Base-by-base conservation (phyloP, 1,284 basidiomycete species). In the Pulchroboletus neoregius region DNA sequence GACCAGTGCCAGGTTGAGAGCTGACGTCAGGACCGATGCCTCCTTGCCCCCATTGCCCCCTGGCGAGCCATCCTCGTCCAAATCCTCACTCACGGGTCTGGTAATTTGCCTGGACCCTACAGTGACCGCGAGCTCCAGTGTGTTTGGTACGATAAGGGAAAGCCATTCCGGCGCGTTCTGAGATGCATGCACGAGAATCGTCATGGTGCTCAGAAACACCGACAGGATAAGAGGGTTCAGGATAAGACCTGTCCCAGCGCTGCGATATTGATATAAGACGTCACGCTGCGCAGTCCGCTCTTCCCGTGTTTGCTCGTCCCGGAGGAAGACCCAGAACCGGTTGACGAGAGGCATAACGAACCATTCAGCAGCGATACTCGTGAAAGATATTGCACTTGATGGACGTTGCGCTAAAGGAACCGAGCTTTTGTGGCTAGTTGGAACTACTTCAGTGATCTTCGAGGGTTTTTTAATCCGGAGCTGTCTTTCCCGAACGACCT, bases 341-440 rank as follows among this genome's bases (percentile, higher is more conserved):
- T 92, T 89, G 63, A 97, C 78, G 26, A 97, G 71, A 0, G 95
- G 95, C 45, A 86, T 80, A 43, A 96, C 78, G 67, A 95, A 96
- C 65, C 70, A 84, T 60, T 92, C 90, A 1, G 87, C 87, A 0
- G 91, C 91, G 22, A 95, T 70, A 37, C 80, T 74, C n/a, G 79
- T 82, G 68, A 87, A 94, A 0, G 75, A 70, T 32, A 58, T 71
- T 66, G 36, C 49, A 48, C 10, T 55, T 40, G 38, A 60, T 48
- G 47, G 59, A 38, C n/a, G 60, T 30, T 40, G 55, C n/a, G 15
- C 40, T 20, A 48, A 46, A 15, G 45, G 43, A 33, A 54, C 31
- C 13, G 18, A 31, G 28, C 27, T 28, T 22, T 38, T 44, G 15
- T 27, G 41, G 26, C 18, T 39, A 15, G 28, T 34, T 13, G 58